Evolutionary conservation across 345 rosid genomes (phyloP).

Genomic region (Melaleuca alternifolia): DNA sequence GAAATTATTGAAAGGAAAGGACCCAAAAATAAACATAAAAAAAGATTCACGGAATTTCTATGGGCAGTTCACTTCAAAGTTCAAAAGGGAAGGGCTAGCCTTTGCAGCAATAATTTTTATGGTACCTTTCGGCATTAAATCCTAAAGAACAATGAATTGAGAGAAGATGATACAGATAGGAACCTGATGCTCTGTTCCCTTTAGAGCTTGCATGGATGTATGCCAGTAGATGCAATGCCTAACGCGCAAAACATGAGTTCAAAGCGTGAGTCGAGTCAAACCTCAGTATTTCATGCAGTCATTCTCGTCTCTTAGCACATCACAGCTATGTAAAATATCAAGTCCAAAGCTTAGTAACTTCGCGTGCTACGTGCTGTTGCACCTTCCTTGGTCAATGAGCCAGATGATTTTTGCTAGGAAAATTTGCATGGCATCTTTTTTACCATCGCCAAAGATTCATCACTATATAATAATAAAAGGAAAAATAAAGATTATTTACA

Average conservation of each 20-base stretch:
- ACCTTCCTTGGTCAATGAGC: not conserved
- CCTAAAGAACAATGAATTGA: not conserved
- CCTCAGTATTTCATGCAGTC: not conserved
- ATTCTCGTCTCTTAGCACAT: not conserved
- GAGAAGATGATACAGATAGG: conserved; percentile 24
- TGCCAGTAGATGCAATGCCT: conserved; percentile 13
- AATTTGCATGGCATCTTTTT: not conserved
- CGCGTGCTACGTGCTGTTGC: not conserved
- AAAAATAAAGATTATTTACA: not conserved
- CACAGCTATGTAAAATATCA: not conserved
- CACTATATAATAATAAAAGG: not conserved
- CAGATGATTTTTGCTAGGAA: not conserved
- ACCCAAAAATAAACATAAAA: not conserved
- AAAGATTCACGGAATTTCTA: conserved; percentile 18
- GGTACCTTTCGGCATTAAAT: conserved; percentile 31
- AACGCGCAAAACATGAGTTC: not conserved
- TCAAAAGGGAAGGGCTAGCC: not conserved
- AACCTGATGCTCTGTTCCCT: conserved; percentile 23
- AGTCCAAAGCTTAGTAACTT: not conserved
- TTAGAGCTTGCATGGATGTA: not conserved
- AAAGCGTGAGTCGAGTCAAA: conserved; percentile 5
- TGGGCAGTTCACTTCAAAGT: conserved; percentile 12
- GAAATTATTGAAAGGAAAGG: not conserved
- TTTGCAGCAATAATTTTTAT: conserved; percentile 26
- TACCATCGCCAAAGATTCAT: not conserved